These are phyloP conservation scores for Ophiostoma quercus DNA, from an alignment of 2,329 filamentous ascomycete genomes.

Conservation along the genomic window DNA sequence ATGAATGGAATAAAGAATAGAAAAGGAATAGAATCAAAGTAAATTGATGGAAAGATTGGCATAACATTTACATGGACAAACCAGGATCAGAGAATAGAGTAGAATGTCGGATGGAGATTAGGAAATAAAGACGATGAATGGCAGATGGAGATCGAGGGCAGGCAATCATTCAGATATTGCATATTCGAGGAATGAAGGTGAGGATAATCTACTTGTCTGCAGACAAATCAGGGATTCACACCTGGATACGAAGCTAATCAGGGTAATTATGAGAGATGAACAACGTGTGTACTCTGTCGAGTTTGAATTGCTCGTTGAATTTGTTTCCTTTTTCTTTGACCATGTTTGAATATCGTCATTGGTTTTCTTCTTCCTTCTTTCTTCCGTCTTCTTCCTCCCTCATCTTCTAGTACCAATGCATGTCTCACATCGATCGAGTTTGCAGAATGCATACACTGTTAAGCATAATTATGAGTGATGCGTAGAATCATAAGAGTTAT, in stretches of 20 bases:
- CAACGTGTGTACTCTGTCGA: neutral
- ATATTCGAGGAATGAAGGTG: neutral
- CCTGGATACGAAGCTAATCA: neutral
- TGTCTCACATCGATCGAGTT: slow-evolving; percentile 8
- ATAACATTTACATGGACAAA: neutral
- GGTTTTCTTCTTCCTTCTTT: neutral
- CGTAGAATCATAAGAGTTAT: neutral
- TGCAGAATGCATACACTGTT: neutral
- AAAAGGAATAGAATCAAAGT: too few relatives aligned
- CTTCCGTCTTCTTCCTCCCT: neutral
- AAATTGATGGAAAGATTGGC: neutral
- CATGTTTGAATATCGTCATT: neutral
- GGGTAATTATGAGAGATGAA: too few relatives aligned
- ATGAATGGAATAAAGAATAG: too few relatives aligned
- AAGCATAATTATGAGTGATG: neutral
- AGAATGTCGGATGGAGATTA: neutral
- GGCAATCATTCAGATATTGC: neutral
- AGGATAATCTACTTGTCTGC: slow-evolving; percentile 5
- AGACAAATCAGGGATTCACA: neutral
- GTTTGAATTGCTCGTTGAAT: neutral
- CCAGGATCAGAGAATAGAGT: neutral
- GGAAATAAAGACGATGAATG: neutral
- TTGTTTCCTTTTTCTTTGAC: too few relatives aligned
- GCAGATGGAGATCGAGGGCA: neutral
- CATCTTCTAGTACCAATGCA: neutral